Evolutionary conservation across 345 rosid species (phyloP).

Genomic region (Pseudoturritis turrita): DNA sequence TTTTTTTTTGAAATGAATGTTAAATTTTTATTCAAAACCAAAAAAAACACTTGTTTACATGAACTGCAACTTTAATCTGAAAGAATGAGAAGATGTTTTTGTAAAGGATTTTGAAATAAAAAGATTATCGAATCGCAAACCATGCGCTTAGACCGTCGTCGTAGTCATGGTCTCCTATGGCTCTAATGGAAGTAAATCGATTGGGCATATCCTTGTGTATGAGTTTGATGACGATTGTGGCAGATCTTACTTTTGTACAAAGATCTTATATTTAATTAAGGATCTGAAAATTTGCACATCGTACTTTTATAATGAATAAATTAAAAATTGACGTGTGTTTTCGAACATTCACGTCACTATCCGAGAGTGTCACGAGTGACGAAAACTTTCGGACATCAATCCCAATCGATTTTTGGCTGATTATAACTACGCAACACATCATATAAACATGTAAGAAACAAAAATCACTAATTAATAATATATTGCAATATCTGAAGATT

Average conservation of each 20-base stretch:
- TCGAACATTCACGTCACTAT: neutral
- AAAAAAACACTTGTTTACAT: too few species aligned
- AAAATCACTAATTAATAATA: neutral
- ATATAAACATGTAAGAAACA: neutral
- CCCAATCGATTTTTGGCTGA: neutral
- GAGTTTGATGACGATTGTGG: too few species aligned
- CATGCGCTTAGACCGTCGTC: too few species aligned
- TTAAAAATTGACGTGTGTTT: neutral
- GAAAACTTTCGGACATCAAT: neutral
- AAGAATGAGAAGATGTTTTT: too few species aligned
- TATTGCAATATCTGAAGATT: neutral
- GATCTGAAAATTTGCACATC: neutral
- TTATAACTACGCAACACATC: neutral
- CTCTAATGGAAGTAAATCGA: too few species aligned
- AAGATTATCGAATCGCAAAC: too few species aligned
- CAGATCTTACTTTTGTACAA: neutral
- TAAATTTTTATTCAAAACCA: too few species aligned
- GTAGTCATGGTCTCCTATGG: too few species aligned
- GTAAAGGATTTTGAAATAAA: too few species aligned
- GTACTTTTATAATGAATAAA: neutral
- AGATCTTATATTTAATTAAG: neutral
- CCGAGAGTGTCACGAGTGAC: constrained; percentile 1
- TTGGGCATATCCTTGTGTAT: too few species aligned
- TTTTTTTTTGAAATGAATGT: too few species aligned
- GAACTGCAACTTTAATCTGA: too few species aligned